Percentiles rank a stretch among this genome's conserved stretches.
phyloP scores from a whole-genome alignment of 2,329 filamentous ascomycete genomes.

The Aspergillus sojae region DNA sequence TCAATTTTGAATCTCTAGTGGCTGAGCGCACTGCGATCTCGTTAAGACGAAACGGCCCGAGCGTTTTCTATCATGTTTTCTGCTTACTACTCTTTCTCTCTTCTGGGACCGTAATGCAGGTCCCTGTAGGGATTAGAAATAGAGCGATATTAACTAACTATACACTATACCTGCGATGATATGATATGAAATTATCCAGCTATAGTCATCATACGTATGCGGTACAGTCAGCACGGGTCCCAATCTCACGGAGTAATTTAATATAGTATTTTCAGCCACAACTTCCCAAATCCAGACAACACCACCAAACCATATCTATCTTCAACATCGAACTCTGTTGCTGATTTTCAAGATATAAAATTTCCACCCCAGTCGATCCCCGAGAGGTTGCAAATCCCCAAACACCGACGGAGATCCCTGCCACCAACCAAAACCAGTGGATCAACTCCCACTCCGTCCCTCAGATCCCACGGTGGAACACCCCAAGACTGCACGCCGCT shows the following conservation, averaged over 20 bases:
- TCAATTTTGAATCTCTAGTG: neutral
- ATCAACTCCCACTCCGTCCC: neutral
- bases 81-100: neutral
- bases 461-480: neutral
- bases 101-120: neutral
- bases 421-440: neutral
- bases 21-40: neutral
- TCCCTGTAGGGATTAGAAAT: neutral
- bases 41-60: conserved; percentile 11
- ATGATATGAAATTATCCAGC: neutral
- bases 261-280: neutral
- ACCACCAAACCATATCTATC: neutral
- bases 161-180: neutral
- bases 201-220: neutral
- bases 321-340: neutral
- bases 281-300: neutral
- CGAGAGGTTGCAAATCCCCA: neutral
- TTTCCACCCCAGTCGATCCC: too few relatives aligned
- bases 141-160: too few relatives aligned
- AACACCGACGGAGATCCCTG: conserved; percentile 1
- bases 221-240: too few relatives aligned
- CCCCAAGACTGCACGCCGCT: conserved; percentile 10
- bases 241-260: neutral
- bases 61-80: conserved; percentile 6
- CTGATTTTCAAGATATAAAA: too few relatives aligned